Conservation (phyloP, 1,139 yeast genomes). For the Saccharomyces uvarum region DNA sequence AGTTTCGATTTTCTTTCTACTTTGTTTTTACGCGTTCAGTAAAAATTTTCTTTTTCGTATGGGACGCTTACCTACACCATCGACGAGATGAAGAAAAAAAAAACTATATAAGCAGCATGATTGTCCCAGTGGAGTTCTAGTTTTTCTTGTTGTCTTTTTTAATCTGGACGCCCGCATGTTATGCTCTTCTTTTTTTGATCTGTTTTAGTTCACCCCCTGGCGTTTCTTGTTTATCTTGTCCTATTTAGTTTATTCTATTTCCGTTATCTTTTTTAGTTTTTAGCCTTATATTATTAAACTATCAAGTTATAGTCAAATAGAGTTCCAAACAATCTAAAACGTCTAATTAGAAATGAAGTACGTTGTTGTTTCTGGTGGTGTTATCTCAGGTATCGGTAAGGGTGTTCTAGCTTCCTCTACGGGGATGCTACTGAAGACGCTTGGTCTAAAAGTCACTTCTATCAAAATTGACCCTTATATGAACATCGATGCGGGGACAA, state of each 20-base stretch:
- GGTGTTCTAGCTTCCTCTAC: conserved; percentile 95
- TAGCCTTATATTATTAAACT: neutral
- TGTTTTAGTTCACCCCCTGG: neutral
- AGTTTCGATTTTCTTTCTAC: neutral
- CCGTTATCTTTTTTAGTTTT: neutral
- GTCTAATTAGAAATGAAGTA: conserved; percentile 57
- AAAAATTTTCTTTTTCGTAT: neutral
- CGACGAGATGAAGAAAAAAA: neutral
- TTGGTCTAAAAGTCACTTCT: conserved; percentile 91
- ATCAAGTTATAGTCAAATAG: neutral
- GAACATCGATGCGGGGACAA: conserved; percentile 99
- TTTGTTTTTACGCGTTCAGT: neutral
- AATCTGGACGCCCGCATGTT: neutral
- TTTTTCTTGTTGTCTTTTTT: neutral
- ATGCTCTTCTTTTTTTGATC: neutral
- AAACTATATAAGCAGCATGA: neutral
- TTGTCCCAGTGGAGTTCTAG: neutral
- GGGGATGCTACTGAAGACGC: conserved; percentile 85
- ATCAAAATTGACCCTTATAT: conserved; percentile 97
- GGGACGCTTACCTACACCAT: neutral
- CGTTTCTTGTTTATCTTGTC: neutral
- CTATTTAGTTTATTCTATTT: neutral
- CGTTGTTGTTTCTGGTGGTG: conserved; percentile 99
- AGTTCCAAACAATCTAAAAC: neutral
- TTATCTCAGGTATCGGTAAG: conserved; percentile 96